Base-by-base conservation (phyloP, 768 basidiomycete genomes). In the Inosperma sp. region DNA sequence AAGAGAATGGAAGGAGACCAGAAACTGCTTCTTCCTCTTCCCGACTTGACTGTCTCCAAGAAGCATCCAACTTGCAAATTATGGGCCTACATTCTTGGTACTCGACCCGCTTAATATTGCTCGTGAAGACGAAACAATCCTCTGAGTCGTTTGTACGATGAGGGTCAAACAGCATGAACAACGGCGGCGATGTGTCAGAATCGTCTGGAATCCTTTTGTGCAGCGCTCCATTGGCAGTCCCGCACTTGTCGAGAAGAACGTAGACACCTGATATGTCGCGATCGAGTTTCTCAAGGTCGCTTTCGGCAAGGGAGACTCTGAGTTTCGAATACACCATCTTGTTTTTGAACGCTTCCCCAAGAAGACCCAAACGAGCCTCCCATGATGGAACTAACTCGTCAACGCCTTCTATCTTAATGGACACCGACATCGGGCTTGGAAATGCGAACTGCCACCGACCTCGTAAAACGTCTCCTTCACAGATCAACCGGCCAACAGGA, bases 91-190 rank as follows among this genome's bases (percentile, higher is more conserved):
- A 79, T 61, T 90, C 88, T 45, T 86, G 86, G 60, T 82, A 93
- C 59, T 92, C 89, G 36, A 86, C 79, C 44, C 93, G 77, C 42
- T 86, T 75, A 41, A 76, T 90, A 59, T 78, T 84, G 36, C 79
- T 85, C 0, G 93, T 88, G 63, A 97, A 93, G 13, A 90, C 85
- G 62, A 91, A 96, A 4, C 76, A 73, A 60, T 97, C 94, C 26
- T 90, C 80, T 2, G 76, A 75, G 27, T 84, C 75, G 48, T 83
- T 81, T 3, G 89, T 91, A 1, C 93, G 81, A 27, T 86, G 83
- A 12, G 93, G 92, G 62, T 96, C 92, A 58, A 96, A 80, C 59
- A 96, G 77, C 73, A 90, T 73, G 70, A 83, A 92, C 9, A 96
- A 62, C 0, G 85, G 79, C 0, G 86, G 83, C 23, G 81, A 67